Evolutionary conservation across 345 rosid genomes (phyloP), one percentile per base, ranked within the genome.

Genomic region (Zanthoxylum bungeanum): DNA sequence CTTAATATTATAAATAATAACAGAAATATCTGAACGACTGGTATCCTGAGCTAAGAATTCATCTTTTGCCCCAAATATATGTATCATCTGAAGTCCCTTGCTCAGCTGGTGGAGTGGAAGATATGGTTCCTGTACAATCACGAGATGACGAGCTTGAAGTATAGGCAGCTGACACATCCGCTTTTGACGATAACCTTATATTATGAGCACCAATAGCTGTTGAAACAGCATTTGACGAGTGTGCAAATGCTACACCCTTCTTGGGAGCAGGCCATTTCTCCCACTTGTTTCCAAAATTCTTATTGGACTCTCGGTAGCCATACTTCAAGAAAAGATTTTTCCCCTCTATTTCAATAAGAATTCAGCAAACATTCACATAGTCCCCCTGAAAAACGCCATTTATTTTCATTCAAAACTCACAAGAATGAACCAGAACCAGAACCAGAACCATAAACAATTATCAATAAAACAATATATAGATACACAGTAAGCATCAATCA

Each of bases 221-320:
- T 47, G 61, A 42, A 36, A 50, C 74, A 64, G 73, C 53, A 76
- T 78, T 83, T 50, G 83, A 66, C 21, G 65, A 33, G 22, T 76
- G 74, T 36, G 71, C 75, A 66, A 75, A 81, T 50, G 69, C 39
- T 2, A 69, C 64, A 49, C 68, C 22, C 40, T 82, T 78, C 65
- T 64, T 72, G 24, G 74, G 75, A 37, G 72, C 56, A 33, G 85
- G 82, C 87, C 87, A 83, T 76, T 75, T 76, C n/a, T n/a, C 52
- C 70, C 72, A 21, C 64, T 80, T 58, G 60, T 74, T 39, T 68
- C 81, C 9, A 69, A 66, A 69, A 87, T 81, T 64, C 80, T 83
- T 53, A 85, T 79, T 17, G 85, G 87, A 76, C 81, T 87, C 79
- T 87, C 86, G 14, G 91, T 85, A 6, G 89, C 87, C 89, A 87